Evolutionary conservation across 2,329 filamentous ascomycete genomes (phyloP).

Genomic region (Sporothrix dimorphospora): DNA sequence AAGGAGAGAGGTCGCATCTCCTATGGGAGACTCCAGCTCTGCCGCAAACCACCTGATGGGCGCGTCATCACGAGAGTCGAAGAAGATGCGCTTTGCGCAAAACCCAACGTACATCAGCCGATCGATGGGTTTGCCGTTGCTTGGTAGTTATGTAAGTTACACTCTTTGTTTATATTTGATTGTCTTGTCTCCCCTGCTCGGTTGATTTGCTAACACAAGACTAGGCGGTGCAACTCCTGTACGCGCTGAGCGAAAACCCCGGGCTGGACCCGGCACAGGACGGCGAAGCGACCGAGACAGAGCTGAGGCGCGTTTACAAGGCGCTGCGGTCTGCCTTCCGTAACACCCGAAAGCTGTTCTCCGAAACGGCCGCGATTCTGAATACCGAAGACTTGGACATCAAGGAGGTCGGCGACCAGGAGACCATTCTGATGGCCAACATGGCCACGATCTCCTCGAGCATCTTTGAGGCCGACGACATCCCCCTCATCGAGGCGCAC

Average conservation of each 20-base stretch:
- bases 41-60: constrained; percentile 25
- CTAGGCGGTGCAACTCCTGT: constrained; percentile 44
- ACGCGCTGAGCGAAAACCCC: constrained; percentile 43
- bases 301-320: constrained; percentile 44
- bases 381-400: constrained; percentile 46
- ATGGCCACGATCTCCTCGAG: constrained; percentile 52
- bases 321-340: constrained; percentile 42
- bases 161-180: not conserved
- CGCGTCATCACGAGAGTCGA: constrained; percentile 35
- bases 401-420: constrained; percentile 44
- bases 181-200: not conserved
- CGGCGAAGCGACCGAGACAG: constrained; percentile 39
- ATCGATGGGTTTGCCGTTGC: constrained; percentile 43
- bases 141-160: constrained; percentile 41
- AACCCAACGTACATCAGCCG: constrained; percentile 43
- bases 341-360: constrained; percentile 42
- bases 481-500: constrained; percentile 48
- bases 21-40: not conserved
- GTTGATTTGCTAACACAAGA: not conserved
- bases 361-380: constrained; percentile 40
- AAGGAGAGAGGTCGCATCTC: constrained; percentile 15
- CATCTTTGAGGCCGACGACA: constrained; percentile 45
- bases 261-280: constrained; percentile 39
- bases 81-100: constrained; percentile 42
- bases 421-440: constrained; percentile 53